Conservation (phyloP, 2,329 filamentous ascomycete species). For the Botrytis hyacinthi region DNA sequence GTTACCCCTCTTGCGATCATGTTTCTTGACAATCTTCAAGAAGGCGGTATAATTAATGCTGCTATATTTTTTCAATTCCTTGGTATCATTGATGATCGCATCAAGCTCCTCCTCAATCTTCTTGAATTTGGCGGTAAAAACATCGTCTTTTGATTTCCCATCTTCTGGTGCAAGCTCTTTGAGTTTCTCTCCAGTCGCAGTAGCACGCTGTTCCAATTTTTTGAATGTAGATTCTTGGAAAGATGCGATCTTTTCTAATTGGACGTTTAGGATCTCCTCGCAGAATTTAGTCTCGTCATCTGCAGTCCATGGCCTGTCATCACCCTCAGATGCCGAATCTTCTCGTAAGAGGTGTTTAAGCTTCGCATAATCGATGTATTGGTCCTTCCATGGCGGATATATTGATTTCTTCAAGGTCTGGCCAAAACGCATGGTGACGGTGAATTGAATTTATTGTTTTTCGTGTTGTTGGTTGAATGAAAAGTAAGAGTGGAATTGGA, state of each 20-base stretch:
- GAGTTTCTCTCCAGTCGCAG: conserved; percentile 64
- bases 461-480: neutral
- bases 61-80: conserved; percentile 91
- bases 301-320: conserved; percentile 79
- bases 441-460: neutral
- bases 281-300: conserved; percentile 92
- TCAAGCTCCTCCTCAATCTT: conserved; percentile 80
- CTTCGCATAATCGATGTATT: conserved; percentile 95
- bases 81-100: conserved; percentile 82
- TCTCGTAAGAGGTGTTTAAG: conserved; percentile 88
- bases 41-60: conserved; percentile 97
- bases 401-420: conserved; percentile 77
- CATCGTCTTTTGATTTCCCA: conserved; percentile 47
- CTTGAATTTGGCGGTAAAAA: conserved; percentile 56
- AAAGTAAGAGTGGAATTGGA: conserved; percentile 4
- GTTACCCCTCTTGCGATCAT: conserved; percentile 86
- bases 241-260: conserved; percentile 89
- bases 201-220: conserved; percentile 52
- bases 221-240: conserved; percentile 82
- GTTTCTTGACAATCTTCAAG: conserved; percentile 98
- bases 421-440: conserved; percentile 78
- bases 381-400: conserved; percentile 84
- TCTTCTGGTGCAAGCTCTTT: conserved; percentile 74
- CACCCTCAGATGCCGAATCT: conserved; percentile 47
- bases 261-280: conserved; percentile 89